Percentiles rank a stretch among this genome's conserved stretches.
Conservation (phyloP, 495 filamentous ascomycete species). For the Penicillium waksmanii region DNA sequence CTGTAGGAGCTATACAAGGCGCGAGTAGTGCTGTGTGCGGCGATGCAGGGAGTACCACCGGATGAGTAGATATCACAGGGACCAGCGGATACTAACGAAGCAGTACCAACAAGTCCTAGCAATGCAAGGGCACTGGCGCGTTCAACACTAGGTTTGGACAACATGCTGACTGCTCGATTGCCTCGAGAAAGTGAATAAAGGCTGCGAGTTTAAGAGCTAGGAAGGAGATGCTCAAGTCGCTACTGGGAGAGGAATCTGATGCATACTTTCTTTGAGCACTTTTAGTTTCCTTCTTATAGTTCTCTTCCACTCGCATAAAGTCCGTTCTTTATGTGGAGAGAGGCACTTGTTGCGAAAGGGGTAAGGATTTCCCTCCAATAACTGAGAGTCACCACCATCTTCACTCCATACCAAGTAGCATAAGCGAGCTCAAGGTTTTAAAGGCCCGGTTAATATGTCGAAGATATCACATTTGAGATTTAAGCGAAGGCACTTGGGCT, state of each 20-base stretch:
- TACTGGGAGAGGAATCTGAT: background rate
- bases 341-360: background rate
- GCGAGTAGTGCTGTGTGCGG: slow-evolving; percentile 64
- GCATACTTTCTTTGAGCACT: background rate
- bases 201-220: background rate
- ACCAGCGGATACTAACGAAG: slow-evolving; percentile 49
- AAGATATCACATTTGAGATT: background rate
- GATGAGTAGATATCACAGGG: slow-evolving; percentile 61
- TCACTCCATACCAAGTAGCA: background rate
- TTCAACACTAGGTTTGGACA: slow-evolving; percentile 37
- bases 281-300: background rate
- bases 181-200: background rate
- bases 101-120: slow-evolving; percentile 43
- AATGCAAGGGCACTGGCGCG: slow-evolving; percentile 33
- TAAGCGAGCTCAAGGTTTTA: background rate
- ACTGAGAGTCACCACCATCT: background rate
- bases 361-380: slow-evolving; percentile 17
- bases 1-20: slow-evolving; percentile 55
- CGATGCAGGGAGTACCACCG: slow-evolving; percentile 57
- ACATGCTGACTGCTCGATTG: slow-evolving; percentile 29
- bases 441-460: slow-evolving; percentile 10
- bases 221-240: background rate
- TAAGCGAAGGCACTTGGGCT: background rate
- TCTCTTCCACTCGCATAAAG: background rate
- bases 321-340: slow-evolving; percentile 2